These are phyloP conservation scores for Podila clonocystis DNA, from an alignment of 192 early-diverging fungal genomes.

Conservation along the genomic window DNA sequence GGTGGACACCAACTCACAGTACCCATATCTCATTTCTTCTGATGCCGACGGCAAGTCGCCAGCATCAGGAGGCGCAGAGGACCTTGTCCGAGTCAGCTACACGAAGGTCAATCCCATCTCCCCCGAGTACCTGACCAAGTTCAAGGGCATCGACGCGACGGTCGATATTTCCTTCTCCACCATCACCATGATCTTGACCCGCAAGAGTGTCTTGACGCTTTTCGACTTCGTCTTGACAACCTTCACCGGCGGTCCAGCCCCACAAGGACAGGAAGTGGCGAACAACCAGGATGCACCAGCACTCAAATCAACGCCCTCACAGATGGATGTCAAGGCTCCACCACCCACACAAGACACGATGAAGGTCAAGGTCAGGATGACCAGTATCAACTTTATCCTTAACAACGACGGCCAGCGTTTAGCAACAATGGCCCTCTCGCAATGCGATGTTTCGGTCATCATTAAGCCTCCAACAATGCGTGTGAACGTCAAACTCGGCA, in stretches of 20 bases:
- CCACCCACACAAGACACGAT: slow-evolving; percentile 62
- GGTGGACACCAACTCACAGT: slow-evolving; percentile 58
- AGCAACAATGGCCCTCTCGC: slow-evolving; percentile 78
- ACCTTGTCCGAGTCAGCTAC: slow-evolving; percentile 80
- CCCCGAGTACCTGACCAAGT: slow-evolving; percentile 77
- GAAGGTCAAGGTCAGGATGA: slow-evolving; percentile 77
- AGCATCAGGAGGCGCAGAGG: slow-evolving; percentile 57
- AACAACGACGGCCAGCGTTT: slow-evolving; percentile 83
- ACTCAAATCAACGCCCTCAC: background rate
- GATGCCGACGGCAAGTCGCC: slow-evolving; percentile 48
- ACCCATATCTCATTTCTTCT: slow-evolving; percentile 70
- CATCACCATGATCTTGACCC: slow-evolving; percentile 84
- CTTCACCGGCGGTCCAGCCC: slow-evolving; percentile 56
- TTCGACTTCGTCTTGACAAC: slow-evolving; percentile 88
- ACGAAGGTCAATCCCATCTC: slow-evolving; percentile 72
- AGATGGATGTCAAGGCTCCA: slow-evolving; percentile 9
- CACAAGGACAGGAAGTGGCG: background rate
- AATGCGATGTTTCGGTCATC: slow-evolving; percentile 74
- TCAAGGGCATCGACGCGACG: slow-evolving; percentile 83
- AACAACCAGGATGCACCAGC: too few relatives aligned
- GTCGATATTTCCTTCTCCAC: slow-evolving; percentile 83
- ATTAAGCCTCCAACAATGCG: slow-evolving; percentile 67
- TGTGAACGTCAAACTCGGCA: slow-evolving; percentile 76
- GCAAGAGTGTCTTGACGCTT: slow-evolving; percentile 83
- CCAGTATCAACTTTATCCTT: slow-evolving; percentile 83